Evolutionary conservation across 306 rosid species (phyloP), one percentile per base, ranked within the genome.

Genomic region (Erythrophleum fordii): DNA sequence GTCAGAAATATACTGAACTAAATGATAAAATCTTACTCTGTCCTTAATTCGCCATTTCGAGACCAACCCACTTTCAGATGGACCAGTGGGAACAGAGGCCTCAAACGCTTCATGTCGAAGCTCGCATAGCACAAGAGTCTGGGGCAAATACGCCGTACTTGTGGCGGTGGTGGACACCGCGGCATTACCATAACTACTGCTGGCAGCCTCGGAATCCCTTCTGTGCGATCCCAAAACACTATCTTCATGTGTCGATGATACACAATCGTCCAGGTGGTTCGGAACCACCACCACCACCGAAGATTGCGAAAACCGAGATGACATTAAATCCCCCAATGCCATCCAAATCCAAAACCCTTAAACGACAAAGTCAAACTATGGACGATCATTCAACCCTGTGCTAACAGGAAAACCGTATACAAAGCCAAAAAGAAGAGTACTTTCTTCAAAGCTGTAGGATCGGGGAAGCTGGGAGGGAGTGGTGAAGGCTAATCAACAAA

Each of bases 291-390:
- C 92, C 56, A 84, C 92, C 55, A 85, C 81, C 39, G 93, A 82
- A 82, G 98, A 92, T 86, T 96, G 97, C 52, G 99, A 92, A 86
- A 93, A 89, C 82, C 97, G 90, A 28, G 99, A 93, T 81, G 99
- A 92, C 99, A 96, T 93, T 83, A 89, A 88, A 89, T 96, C 93
- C 80, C 97, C 98, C 99, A 93, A 93, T 96, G 99, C 99, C 99
- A 96, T 96, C 84, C 97, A 91, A 93, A 92, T 87, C 90, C 60
- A 72, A 72, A 84, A 76, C 80, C 87, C 81, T 70, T 69, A 41
- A 44, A 75, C 25, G 59, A 77, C 46, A 66, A 45, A 52, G 72
- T 45, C 77, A 59, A 66, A 69, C 74, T 42, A n/a, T 5, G 35
- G 65, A 76, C 34, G 51, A 53, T 77, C 91, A 85, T 85, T 80